Base-by-base conservation (phyloP, 2,329 filamentous ascomycete genomes). In the Corinectria fuckeliana region DNA sequence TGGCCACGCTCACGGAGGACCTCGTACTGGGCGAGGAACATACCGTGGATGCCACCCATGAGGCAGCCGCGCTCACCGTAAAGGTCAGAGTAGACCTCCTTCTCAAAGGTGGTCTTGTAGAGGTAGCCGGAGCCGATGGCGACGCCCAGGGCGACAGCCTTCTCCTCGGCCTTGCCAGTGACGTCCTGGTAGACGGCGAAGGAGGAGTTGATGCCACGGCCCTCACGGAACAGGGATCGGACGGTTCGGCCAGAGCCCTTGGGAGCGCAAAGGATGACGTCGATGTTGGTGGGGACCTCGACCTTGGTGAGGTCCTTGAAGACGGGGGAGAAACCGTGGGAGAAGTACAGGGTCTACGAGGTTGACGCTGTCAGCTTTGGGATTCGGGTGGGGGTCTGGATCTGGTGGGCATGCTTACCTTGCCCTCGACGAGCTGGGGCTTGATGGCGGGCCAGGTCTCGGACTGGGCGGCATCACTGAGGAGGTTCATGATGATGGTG, bases 21-120 rank as follows among this genome's bases (percentile, higher is more conserved):
- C 88, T 99, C 95, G 88, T 99, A 99, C 86, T 99, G 95, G 64
- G 95, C 95, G 71, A 99, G 92, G 91, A 99, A 99, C 95, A 99
- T 99, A 79, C 95, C 95, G 88, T 99, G 95, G 82, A 99, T 99
- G 81, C 95, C 95, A 74, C 95, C 95, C 95, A 99, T 99, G 76
- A 99, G 86, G 89, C 95, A 99, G 78, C 95, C 95, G 84, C 95
- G 93, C 91, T 99, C 95, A 81, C 95, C 95, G 86, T 99, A 99
- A 71, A 99, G 90, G 83, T 98, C 95, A 65, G 93, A 97, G 91
- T 96, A 97, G 78, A 99, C 95, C 86, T 99, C 95, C 91, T 99
- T 99, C 88, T 99, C 91, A 77, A 99, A 99, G 78, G 95, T 99
- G 77, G 95, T 99, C 91, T 98, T 91, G 89, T 99, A 99, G 73